Conservation (phyloP, 2,329 filamentous ascomycete species). For the Arthrobotrys sinensis region DNA sequence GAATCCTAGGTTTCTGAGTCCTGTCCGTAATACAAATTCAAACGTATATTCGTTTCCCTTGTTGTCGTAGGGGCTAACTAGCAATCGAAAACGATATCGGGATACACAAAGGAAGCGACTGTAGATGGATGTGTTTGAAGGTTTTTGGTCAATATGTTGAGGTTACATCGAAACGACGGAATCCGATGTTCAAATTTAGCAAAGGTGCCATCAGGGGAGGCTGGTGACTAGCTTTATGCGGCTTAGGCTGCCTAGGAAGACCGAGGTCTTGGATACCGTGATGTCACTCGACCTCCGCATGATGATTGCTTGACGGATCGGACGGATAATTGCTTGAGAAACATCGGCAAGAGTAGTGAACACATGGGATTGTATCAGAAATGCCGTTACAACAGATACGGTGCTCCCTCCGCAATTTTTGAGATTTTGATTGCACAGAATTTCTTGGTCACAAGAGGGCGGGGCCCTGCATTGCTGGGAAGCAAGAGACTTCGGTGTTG, state of each 20-base stretch:
- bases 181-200: slow-evolving; percentile 26
- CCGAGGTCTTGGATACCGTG: background rate
- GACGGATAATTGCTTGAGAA: slow-evolving; percentile 13
- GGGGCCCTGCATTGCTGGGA: slow-evolving; percentile 2
- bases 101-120: slow-evolving; percentile 13
- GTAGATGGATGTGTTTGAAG: slow-evolving; percentile 16
- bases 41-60: background rate
- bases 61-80: background rate
- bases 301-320: slow-evolving; percentile 13
- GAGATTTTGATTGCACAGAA: background rate
- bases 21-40: slow-evolving; percentile 2
- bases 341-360: background rate
- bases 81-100: background rate
- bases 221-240: slow-evolving; percentile 22
- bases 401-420: background rate
- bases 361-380: background rate
- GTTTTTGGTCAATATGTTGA: background rate
- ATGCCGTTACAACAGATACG: background rate
- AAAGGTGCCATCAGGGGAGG: slow-evolving; percentile 25
- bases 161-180: slow-evolving; percentile 17
- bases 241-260: slow-evolving; percentile 13
- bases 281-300: slow-evolving; percentile 27
- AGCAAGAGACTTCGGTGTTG: background rate
- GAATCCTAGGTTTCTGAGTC: background rate
- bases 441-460: background rate